Percentiles rank a stretch among this genome's conserved stretches.
phyloP scores from a whole-genome alignment of 2,329 filamentous ascomycete genomes.

The Chrysoporthe austroafricana region DNA sequence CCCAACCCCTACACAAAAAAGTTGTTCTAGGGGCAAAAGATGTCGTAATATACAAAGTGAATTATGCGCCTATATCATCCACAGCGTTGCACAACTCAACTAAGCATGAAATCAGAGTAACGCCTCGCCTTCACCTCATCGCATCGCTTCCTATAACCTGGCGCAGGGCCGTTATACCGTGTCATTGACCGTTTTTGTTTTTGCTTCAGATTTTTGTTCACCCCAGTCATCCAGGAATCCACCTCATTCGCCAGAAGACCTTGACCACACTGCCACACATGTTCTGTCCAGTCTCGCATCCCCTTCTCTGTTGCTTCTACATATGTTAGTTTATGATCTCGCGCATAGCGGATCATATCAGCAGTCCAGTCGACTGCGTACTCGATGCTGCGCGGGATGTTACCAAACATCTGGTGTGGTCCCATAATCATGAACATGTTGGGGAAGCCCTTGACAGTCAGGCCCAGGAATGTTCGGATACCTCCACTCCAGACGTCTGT shows the following conservation, averaged over 20 bases:
- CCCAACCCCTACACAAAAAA: too few relatives aligned
- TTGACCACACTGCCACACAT: slow-evolving; percentile 50
- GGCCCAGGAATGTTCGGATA: slow-evolving; percentile 27
- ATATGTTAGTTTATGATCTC: slow-evolving; percentile 39
- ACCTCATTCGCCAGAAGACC: slow-evolving; percentile 51
- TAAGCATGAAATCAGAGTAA: slow-evolving; percentile 31
- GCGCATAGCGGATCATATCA: slow-evolving; percentile 40
- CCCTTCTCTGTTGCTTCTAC: slow-evolving; percentile 46
- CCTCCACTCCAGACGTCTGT: slow-evolving; percentile 23
- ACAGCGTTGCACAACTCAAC: neutral
- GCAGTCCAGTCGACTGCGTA: slow-evolving; percentile 46
- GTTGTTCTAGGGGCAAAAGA: too few relatives aligned
- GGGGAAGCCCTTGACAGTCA: slow-evolving; percentile 28
- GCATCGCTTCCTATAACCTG: slow-evolving; percentile 46
- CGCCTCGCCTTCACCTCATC: slow-evolving; percentile 38
- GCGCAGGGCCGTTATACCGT: slow-evolving; percentile 50
- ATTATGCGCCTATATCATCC: neutral
- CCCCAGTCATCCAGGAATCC: slow-evolving; percentile 60
- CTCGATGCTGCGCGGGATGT: slow-evolving; percentile 47
- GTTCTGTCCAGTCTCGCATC: slow-evolving; percentile 48
- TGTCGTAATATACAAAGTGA: neutral
- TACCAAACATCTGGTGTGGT: slow-evolving; percentile 49
- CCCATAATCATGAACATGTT: slow-evolving; percentile 49
- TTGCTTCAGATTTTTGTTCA: slow-evolving; percentile 53
- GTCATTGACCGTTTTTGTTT: slow-evolving; percentile 51